Evolutionary conservation across 73 alveolate species (phyloP).

Genomic region (Symbiodinium natans): DNA sequence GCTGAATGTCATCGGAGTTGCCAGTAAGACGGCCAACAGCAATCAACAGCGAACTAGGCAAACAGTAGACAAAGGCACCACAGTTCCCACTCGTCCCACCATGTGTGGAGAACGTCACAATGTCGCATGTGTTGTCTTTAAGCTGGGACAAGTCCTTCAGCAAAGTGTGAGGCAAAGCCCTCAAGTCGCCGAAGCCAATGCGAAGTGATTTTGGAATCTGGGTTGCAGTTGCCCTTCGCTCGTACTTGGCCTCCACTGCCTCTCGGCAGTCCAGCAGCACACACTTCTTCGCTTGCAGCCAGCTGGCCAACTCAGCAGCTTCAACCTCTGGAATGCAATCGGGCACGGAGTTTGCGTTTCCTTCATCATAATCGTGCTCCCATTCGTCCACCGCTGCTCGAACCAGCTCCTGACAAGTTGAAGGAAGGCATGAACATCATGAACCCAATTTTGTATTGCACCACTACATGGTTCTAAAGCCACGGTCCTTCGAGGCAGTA

Average conservation of each 20-base stretch:
- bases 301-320: conserved; percentile 40
- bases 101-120: conserved; percentile 55
- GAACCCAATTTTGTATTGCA: no score
- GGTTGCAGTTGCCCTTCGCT: conserved; percentile 18
- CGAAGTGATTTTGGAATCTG: conserved; percentile 19
- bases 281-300: conserved; percentile 3
- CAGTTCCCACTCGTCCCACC: conserved; percentile 89
- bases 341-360: conserved; percentile 72
- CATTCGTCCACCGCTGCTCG: conserved; percentile 80
- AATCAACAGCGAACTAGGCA: no score
- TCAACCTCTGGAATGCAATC: conserved; percentile 62
- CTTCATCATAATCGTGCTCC: conserved; percentile 82
- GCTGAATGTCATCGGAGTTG: neutral
- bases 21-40: no score
- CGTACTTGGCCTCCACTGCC: conserved; percentile 59
- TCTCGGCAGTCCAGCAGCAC: conserved; percentile 76
- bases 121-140: neutral
- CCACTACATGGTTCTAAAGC: neutral
- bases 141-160: conserved; percentile 30
- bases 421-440: neutral
- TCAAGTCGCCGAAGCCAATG: conserved; percentile 62
- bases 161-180: conserved; percentile 37
- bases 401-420: conserved; percentile 39
- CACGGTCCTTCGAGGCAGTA: neutral
- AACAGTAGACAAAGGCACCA: conserved; percentile 18